Evolutionary conservation across 768 basidiomycete genomes (phyloP).

Genomic region (Lactarius indigo): DNA sequence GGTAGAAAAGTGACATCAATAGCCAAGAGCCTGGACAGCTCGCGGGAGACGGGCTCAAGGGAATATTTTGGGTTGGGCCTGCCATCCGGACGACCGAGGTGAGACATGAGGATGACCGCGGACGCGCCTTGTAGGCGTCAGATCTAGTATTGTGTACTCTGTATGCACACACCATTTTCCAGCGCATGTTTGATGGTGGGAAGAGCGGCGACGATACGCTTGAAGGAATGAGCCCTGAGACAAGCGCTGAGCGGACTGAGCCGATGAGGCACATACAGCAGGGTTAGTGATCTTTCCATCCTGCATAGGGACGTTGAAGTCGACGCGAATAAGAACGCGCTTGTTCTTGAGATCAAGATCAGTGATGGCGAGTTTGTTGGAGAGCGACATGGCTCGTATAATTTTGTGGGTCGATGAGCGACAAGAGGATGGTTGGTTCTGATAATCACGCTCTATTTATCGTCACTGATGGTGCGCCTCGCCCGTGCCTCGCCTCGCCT

Average conservation of each 20-base stretch:
- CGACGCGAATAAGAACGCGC: conserved; percentile 90
- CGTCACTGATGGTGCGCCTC: neutral
- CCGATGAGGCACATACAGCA: conserved; percentile 57
- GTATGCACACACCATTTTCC: conserved; percentile 58
- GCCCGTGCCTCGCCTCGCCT: conserved; percentile 1
- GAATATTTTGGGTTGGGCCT: conserved; percentile 87
- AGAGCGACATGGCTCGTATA: conserved; percentile 72
- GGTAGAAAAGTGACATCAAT: conserved; percentile 71
- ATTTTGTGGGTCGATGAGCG: conserved; percentile 26
- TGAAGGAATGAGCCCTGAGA: conserved; percentile 15
- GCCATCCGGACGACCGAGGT: conserved; percentile 96
- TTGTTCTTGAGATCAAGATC: conserved; percentile 86
- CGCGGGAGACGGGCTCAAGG: conserved; percentile 78
- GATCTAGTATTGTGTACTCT: conserved; percentile 4
- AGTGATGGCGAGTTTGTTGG: conserved; percentile 90
- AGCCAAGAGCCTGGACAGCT: conserved; percentile 70
- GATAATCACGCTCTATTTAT: conserved; percentile 16
- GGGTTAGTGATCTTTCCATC: conserved; percentile 94
- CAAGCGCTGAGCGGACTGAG: conserved; percentile 3
- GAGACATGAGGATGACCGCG: conserved; percentile 92
- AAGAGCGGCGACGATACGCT: conserved; percentile 97
- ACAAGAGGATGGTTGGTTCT: neutral
- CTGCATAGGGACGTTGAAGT: conserved; percentile 93
- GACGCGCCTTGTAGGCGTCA: conserved; percentile 56
- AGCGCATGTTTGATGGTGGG: conserved; percentile 95